Conservation (phyloP, 768 basidiomycete genomes). For the Neoboletus subvelutipes region DNA sequence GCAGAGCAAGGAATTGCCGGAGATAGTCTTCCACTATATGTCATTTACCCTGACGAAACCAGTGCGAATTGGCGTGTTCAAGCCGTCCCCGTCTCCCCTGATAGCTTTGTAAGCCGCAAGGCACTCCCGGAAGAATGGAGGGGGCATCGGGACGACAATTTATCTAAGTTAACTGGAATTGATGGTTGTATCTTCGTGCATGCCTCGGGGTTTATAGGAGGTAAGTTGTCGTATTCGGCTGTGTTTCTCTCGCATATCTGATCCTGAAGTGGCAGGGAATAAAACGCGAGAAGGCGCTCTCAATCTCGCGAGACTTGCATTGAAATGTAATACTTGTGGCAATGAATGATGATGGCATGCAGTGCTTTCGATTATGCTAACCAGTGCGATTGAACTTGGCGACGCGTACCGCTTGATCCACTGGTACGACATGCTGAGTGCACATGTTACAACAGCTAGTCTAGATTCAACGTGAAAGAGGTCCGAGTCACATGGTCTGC, state of each 20-base stretch:
- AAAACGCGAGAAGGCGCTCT: constrained; percentile 88
- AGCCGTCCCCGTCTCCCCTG: constrained; percentile 78
- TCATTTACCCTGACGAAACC: constrained; percentile 86
- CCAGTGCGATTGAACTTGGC: constrained; percentile 12
- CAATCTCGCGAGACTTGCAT: constrained; percentile 68
- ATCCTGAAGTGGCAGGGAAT: constrained; percentile 55
- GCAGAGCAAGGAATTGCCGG: constrained; percentile 45
- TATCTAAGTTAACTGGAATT: constrained; percentile 73
- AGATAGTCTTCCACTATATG: constrained; percentile 67
- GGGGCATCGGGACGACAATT: constrained; percentile 80
- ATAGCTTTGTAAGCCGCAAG: constrained; percentile 89
- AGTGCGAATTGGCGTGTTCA: constrained; percentile 84
- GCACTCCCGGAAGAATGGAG: constrained; percentile 93
- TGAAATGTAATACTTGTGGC: constrained; percentile 37
- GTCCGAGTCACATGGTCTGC: constrained; percentile 3
- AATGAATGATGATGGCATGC: constrained; percentile 17
- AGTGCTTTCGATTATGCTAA: constrained; percentile 13
- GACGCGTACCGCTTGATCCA: constrained; percentile 3
- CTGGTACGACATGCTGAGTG: constrained; percentile 9
- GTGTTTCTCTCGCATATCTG: constrained; percentile 2
- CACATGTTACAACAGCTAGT: constrained; percentile 15
- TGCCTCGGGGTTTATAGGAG: constrained; percentile 96
- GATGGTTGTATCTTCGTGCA: constrained; percentile 90
- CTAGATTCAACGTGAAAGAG: constrained; percentile 14
- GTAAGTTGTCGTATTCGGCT: constrained; percentile 39